phyloP scores from a whole-genome alignment of 768 basidiomycete species.

The Naematelia encephala region DNA sequence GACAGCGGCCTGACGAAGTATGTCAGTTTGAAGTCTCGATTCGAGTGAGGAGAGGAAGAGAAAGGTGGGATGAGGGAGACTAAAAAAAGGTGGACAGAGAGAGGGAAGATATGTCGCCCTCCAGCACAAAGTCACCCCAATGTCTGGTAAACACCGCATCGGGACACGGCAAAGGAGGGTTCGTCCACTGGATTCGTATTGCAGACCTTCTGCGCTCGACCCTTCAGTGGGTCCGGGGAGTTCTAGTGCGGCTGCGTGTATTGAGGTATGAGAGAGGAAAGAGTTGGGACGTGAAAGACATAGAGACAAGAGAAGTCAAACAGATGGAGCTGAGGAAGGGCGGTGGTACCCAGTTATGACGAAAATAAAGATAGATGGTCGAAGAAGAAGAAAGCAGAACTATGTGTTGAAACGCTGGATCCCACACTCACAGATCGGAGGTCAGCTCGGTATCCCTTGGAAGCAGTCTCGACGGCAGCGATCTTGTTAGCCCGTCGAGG shows the following conservation, averaged over 20 bases:
- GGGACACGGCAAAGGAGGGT: conserved; percentile 11
- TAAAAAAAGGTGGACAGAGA: conserved; percentile 4
- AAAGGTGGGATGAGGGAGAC: background rate
- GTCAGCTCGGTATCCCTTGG: conserved; percentile 50
- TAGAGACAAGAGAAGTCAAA: background rate
- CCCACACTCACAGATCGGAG: conserved; percentile 46
- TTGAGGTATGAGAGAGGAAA: background rate
- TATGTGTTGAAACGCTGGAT: background rate
- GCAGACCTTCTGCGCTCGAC: conserved; percentile 43
- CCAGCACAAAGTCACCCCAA: conserved; percentile 19
- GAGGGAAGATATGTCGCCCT: conserved; percentile 15
- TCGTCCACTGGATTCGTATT: conserved; percentile 15
- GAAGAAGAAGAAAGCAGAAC: background rate
- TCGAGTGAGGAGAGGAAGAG: background rate
- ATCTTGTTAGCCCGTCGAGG: conserved; percentile 49
- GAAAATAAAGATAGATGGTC: background rate
- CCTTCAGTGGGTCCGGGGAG: conserved; percentile 44
- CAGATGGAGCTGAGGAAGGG: background rate
- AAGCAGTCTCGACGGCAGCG: conserved; percentile 49
- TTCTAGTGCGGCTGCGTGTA: conserved; percentile 39
- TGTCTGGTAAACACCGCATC: conserved; percentile 10
- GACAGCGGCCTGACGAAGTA: conserved; percentile 45
- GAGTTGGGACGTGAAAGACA: background rate
- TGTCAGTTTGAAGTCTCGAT: conserved; percentile 4
- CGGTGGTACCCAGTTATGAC: background rate